Conservation (phyloP, 768 basidiomycete species). For the Naganishia antarctica region DNA sequence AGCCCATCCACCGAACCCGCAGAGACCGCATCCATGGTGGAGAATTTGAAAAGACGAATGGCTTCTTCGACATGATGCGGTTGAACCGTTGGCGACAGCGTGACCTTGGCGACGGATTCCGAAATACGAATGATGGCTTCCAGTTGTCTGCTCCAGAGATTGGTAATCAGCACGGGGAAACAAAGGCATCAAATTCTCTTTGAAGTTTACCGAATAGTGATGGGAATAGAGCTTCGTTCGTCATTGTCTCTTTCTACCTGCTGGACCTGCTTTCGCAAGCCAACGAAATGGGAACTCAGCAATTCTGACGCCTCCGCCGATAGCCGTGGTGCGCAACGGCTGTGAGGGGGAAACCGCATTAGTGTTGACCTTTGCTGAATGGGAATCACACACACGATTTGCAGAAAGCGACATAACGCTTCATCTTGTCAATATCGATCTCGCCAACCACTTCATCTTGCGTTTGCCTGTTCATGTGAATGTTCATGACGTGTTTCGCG, state of each 20-base stretch:
- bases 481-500: conserved; percentile 95
- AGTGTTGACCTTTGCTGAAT: too few species aligned
- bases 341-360: too few species aligned
- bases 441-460: conserved; percentile 75
- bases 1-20: conserved; percentile 90
- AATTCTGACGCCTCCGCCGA: conserved; percentile 93
- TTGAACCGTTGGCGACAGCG: conserved; percentile 75
- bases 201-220: conserved; percentile 73
- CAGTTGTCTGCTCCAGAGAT: conserved; percentile 58
- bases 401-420: conserved; percentile 91
- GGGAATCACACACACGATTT: conserved; percentile 77
- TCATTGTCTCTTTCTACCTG: conserved; percentile 95
- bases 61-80: conserved; percentile 96
- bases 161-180: too few species aligned
- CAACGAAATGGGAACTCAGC: conserved; percentile 91
- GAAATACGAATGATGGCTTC: conserved; percentile 99
- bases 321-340: conserved; percentile 92
- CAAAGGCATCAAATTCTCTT: conserved; percentile 43
- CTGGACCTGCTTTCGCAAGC: conserved; percentile 85
- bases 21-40: conserved; percentile 97
- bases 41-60: conserved; percentile 95
- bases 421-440: conserved; percentile 96
- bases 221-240: conserved; percentile 94
- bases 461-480: conserved; percentile 91
- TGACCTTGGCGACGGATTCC: conserved; percentile 91